Percentiles rank a stretch among this genome's conserved stretches.
phyloP scores from a whole-genome alignment of 805 yeast genomes.

The Sugiyamaella floridensis region DNA sequence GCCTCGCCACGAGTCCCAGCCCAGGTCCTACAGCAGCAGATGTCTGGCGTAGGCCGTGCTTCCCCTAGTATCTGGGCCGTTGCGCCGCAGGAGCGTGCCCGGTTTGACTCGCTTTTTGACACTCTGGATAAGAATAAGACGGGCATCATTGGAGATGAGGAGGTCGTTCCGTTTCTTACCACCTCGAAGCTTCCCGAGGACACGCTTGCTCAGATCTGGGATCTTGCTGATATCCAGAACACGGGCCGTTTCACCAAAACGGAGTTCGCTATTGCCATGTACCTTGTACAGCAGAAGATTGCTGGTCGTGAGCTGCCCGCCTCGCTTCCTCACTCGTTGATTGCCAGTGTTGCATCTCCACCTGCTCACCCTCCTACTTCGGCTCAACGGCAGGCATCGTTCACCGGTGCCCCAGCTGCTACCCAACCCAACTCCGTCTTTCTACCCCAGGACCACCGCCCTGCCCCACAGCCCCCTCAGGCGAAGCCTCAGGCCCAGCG shows the following conservation, averaged over 20 bases:
- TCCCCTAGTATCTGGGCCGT: constrained; percentile 47
- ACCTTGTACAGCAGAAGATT: constrained; percentile 75
- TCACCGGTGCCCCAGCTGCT: constrained; percentile 9
- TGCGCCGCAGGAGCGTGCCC: constrained; percentile 60
- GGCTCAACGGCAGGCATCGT: constrained; percentile 27
- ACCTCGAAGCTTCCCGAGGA: constrained; percentile 83
- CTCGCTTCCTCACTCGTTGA: constrained; percentile 61
- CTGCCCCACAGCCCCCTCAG: constrained; percentile 4
- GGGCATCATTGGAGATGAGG: constrained; percentile 65
- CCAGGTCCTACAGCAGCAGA: constrained; percentile 15
- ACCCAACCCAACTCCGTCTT: constrained; percentile 12
- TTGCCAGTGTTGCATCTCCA: constrained; percentile 24
- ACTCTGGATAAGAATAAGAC: constrained; percentile 58
- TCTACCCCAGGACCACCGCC: constrained; percentile 7
- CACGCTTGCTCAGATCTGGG: constrained; percentile 80
- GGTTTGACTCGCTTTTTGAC: constrained; percentile 73
- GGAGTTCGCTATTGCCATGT: constrained; percentile 93
- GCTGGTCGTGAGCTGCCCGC: constrained; percentile 75
- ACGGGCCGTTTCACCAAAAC: constrained; percentile 70
- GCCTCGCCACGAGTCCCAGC: constrained; percentile 7
- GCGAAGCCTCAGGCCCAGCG: constrained; percentile 10
- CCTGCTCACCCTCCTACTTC: constrained; percentile 25
- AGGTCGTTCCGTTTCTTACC: constrained; percentile 82
- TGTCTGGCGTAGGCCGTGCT: constrained; percentile 15
- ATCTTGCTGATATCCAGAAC: constrained; percentile 81